Evolutionary conservation across 352 stramenopile genomes (phyloP), one percentile per base, ranked within the genome.

Genomic region (Lagenidium giganteum): DNA sequence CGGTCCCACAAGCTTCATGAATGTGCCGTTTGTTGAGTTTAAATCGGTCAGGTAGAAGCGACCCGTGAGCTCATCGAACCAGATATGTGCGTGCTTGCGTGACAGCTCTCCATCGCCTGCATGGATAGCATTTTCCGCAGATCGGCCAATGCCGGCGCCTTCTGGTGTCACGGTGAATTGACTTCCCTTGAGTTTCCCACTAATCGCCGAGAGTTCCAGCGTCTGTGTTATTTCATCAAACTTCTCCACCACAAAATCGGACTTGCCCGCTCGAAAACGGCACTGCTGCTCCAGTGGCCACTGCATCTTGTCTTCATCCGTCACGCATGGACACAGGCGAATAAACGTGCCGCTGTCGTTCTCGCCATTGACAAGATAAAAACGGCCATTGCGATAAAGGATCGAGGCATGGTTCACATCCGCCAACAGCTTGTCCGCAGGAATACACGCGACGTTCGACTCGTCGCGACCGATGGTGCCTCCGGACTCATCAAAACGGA

Each of bases 31-130:
- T 8, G 87, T 95, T 21, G 82, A 95, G 16, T 80, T 71, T 20
- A 96, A 51, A 50, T 97, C 88, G 42, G 84, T 67, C 7, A 96
- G 53, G 44, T 87, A 92, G 51, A 92, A 93, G 34, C 67, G 61
- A 43, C 75, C 67, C 26, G 73, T 85, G 24, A 84, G 53, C 13
- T 83, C 67, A 39, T 96, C 70, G 47, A 96, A 98, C 59, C 95
- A 82, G 53, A 98, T 96, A 7, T 75, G 71, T 26, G 87, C 95
- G 61, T 99, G 95, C 57, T 90, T 88, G 18, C 95, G 75, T 22
- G 87, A 98, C 3, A 99, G 62, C 57, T 99, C 95, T 29, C 93
- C 78, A 48, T 99, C 95, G 31, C 92, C 94, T 7, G 72, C 94
- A 58, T 95, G 95, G 33, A 98, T 89, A n/a, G 78, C 55, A 31